Base-by-base conservation (phyloP, 805 yeast species). In the Candida dajiaensis region DNA sequence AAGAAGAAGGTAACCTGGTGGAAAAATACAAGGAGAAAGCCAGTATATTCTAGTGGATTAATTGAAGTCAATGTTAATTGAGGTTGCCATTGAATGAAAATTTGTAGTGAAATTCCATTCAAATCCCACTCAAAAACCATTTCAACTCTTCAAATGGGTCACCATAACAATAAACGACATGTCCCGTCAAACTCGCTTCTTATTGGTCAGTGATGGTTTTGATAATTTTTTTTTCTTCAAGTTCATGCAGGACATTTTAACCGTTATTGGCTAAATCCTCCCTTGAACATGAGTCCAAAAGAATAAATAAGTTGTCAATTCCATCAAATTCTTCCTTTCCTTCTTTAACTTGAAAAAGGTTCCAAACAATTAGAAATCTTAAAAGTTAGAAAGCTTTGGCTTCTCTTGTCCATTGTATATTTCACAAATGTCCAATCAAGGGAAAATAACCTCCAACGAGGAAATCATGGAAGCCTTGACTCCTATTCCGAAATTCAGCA, bases 121-220 rank as follows among this genome's bases (percentile, higher is more conserved):
- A 16, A 19, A 29, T 38, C 42, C 12, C 23, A 7, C n/a, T n/a
- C n/a, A n/a, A n/a, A n/a, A n/a, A n/a, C n/a, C n/a, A n/a, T n/a
- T n/a, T n/a, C n/a, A n/a, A n/a, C n/a, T n/a, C n/a, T n/a, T n/a
- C n/a, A n/a, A n/a, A n/a, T n/a, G n/a, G n/a, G n/a, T n/a, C n/a
- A n/a, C n/a, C n/a, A n/a, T n/a, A n/a, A n/a, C n/a, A 20, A 38
- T 8, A 16, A 18, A 33, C 15, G 13, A 33, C 41, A 44, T 47
- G 51, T 45, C 51, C 50, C 44, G 22, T 5, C 7, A 15, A n/a
- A n/a, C n/a, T 37, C 37, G 16, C 6, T 20, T n/a, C 10, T 15
- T 8, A 56, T 53, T 56, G 58, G 60, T 44, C 29, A 42, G 40
- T 54, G 62, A 58, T 58, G 57, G 55, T 49, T 49, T 38, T 43